These are phyloP conservation scores for Emergomyces orientalis DNA, from an alignment of 2,329 filamentous ascomycete genomes.

Conservation along the genomic window DNA sequence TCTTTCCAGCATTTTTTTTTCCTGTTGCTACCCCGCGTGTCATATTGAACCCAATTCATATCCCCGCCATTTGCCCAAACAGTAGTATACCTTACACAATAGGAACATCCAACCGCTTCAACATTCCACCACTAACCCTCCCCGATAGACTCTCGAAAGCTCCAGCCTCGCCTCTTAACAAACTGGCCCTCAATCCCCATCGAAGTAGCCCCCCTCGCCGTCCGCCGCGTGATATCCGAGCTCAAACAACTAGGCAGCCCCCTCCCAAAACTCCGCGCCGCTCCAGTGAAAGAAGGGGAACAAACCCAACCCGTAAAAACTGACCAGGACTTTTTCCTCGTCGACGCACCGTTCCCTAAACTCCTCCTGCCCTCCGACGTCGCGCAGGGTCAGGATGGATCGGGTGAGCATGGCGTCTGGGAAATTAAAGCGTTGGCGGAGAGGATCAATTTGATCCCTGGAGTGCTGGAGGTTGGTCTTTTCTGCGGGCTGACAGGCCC, in stretches of 20 bases:
- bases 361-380: slow-evolving; percentile 57
- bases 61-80: not conserved
- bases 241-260: slow-evolving; percentile 64
- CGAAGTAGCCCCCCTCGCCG: slow-evolving; percentile 81
- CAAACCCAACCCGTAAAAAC: slow-evolving; percentile 56
- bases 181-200: slow-evolving; percentile 83
- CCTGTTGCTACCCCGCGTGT: not conserved
- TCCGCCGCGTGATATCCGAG: slow-evolving; percentile 63
- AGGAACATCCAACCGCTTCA: not conserved
- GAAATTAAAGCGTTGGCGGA: slow-evolving; percentile 66
- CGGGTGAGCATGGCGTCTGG: slow-evolving; percentile 61
- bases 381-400: slow-evolving; percentile 38
- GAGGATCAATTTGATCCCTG: slow-evolving; percentile 69
- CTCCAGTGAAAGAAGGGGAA: slow-evolving; percentile 63
- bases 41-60: not conserved
- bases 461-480: slow-evolving; percentile 84
- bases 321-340: slow-evolving; percentile 78
- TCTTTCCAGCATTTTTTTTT: not conserved
- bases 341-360: slow-evolving; percentile 79
- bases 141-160: slow-evolving; percentile 71
- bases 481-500: slow-evolving; percentile 76
- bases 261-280: slow-evolving; percentile 61
- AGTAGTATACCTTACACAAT: too few species aligned
- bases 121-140: not conserved
- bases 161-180: slow-evolving; percentile 62